These are phyloP conservation scores for Globisporangium echinulatum DNA, from an alignment of 352 stramenopile species.

Conservation along the genomic window DNA sequence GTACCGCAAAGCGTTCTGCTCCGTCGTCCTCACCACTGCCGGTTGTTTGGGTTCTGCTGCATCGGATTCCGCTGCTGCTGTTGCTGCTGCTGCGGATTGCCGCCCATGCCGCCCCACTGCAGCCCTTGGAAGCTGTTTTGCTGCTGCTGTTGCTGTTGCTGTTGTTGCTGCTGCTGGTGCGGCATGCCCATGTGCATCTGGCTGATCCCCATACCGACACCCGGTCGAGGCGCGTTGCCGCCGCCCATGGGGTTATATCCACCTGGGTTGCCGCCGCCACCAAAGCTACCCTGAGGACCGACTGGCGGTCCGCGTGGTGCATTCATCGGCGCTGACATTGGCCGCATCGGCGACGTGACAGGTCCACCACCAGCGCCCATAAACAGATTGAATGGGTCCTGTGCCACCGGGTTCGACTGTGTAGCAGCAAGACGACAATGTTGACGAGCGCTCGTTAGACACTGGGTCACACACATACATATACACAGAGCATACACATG, in stretches of 20 bases:
- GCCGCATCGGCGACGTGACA: conserved; percentile 18
- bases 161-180: conserved; percentile 32
- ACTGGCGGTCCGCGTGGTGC: conserved; percentile 10
- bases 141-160: conserved; percentile 28
- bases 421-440: conserved; percentile 4
- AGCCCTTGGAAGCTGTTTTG: conserved; percentile 81
- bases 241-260: conserved; percentile 41
- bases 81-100: conserved; percentile 29
- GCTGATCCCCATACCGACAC: conserved; percentile 71
- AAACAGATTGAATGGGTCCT: conserved; percentile 78
- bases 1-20: no score
- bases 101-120: conserved; percentile 78
- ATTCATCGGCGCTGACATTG: conserved; percentile 26
- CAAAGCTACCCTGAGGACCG: no score
- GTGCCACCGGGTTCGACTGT: conserved; percentile 17
- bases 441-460: not conserved
- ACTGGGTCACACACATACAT: not conserved
- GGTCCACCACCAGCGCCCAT: conserved; percentile 14
- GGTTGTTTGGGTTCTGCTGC: conserved; percentile 31
- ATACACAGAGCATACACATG: not conserved
- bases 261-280: conserved; percentile 10
- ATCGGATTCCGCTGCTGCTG: conserved; percentile 54
- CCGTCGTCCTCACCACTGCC: conserved; percentile 27
- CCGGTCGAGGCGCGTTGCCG: conserved; percentile 23
- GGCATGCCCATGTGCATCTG: conserved; percentile 79